A percentile compares a stretch with the other conserved stretches of the same genome.
Conservation (phyloP, 495 filamentous ascomycete species). For the Penicillium flavigenum region DNA sequence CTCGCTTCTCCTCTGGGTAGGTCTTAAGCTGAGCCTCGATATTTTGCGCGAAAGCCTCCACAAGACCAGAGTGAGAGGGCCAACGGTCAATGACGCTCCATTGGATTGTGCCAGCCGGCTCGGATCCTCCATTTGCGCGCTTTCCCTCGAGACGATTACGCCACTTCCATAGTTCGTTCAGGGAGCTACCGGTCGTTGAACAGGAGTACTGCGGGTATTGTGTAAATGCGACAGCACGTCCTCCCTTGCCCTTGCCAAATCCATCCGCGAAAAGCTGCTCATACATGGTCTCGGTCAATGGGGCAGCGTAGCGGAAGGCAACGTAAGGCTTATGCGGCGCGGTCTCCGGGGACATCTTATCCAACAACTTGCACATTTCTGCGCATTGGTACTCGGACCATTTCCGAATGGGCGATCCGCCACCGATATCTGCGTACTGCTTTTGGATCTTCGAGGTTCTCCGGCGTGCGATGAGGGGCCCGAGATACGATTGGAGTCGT, state of each 20-base stretch:
- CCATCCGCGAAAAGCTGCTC: slow-evolving; percentile 77
- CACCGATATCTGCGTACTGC: slow-evolving; percentile 94
- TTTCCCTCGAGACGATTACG: slow-evolving; percentile 83
- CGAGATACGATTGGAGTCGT: slow-evolving; percentile 85
- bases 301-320: slow-evolving; percentile 94
- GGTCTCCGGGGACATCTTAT: slow-evolving; percentile 83
- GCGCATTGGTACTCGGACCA: slow-evolving; percentile 93
- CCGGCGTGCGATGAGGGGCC: slow-evolving; percentile 77
- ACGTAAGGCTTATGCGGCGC: slow-evolving; percentile 98
- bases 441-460: slow-evolving; percentile 93
- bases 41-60: slow-evolving; percentile 87
- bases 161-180: slow-evolving; percentile 99
- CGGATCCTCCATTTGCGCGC: slow-evolving; percentile 47
- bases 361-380: slow-evolving; percentile 95
- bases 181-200: slow-evolving; percentile 90
- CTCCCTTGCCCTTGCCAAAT: slow-evolving; percentile 80
- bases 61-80: slow-evolving; percentile 86
- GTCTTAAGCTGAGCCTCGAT: slow-evolving; percentile 78
- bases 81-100: slow-evolving; percentile 99
- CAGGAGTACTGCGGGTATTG: slow-evolving; percentile 99
- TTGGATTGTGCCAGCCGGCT: slow-evolving; percentile 65
- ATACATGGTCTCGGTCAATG: slow-evolving; percentile 94
- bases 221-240: slow-evolving; percentile 92
- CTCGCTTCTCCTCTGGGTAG: slow-evolving; percentile 76
- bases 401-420: slow-evolving; percentile 93